A percentile compares a stretch with the other conserved stretches of the same genome.
Evolutionary conservation across 148 eudicot species (phyloP).

Genomic region (Rhododendron simsii): DNA sequence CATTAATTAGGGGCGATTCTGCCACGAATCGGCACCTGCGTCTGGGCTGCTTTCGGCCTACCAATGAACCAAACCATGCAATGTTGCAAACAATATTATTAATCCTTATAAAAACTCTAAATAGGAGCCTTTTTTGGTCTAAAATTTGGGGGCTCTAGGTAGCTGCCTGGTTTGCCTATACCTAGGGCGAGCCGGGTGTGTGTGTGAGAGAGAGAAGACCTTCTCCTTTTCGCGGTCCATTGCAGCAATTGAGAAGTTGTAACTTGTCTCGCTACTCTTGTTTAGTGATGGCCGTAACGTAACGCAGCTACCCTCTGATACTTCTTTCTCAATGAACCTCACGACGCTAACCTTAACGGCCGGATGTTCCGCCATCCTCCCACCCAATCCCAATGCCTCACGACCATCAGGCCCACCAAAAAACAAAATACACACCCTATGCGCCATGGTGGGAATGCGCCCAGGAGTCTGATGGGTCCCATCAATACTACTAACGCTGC

Average conservation of each 20-base stretch:
- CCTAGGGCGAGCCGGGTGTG: too few relatives aligned
- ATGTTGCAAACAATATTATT: too few relatives aligned
- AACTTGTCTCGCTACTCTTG: constrained; percentile 4
- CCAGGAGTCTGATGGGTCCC: background rate
- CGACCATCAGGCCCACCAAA: constrained; percentile 68
- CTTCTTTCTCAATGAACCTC: constrained; percentile 11
- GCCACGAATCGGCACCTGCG: too few relatives aligned
- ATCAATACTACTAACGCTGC: constrained; percentile 12
- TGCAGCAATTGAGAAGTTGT: constrained; percentile 1
- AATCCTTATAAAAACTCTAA: too few relatives aligned
- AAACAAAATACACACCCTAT: constrained; percentile 42
- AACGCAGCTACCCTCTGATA: background rate
- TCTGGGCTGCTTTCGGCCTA: too few relatives aligned
- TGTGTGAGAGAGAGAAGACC: background rate
- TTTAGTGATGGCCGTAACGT: background rate
- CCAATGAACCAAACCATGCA: too few relatives aligned
- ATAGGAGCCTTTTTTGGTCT: too few relatives aligned
- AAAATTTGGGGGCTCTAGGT: too few relatives aligned
- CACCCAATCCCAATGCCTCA: constrained; percentile 44
- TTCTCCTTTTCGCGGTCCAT: constrained; percentile 11
- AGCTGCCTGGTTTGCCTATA: too few relatives aligned
- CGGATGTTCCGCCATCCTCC: constrained; percentile 59
- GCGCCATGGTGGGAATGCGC: background rate
- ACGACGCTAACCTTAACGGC: constrained; percentile 31
- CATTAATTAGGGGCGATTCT: too few relatives aligned